These are phyloP conservation scores for Penicillium cataractarum DNA, from an alignment of 495 filamentous ascomycete species.

Conservation along the genomic window DNA sequence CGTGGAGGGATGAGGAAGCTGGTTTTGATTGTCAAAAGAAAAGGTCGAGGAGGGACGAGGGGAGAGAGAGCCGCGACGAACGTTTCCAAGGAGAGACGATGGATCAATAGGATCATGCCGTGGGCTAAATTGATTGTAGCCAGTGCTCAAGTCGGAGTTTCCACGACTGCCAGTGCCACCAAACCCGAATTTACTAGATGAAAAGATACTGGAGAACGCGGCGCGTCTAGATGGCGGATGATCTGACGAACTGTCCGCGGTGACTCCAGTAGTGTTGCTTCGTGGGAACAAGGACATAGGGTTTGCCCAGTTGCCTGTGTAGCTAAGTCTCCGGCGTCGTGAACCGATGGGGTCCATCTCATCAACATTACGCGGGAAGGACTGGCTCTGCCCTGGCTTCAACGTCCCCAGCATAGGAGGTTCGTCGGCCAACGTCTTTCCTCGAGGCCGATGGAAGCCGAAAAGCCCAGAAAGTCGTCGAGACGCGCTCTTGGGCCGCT, in stretches of 20 bases:
- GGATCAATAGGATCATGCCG: constrained; percentile 62
- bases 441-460: constrained; percentile 68
- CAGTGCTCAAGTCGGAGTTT: constrained; percentile 46
- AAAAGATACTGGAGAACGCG: constrained; percentile 52
- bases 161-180: constrained; percentile 46
- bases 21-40: constrained; percentile 67
- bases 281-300: constrained; percentile 59
- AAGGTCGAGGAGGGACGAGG: constrained; percentile 78
- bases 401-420: constrained; percentile 72
- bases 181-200: constrained; percentile 46
- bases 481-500: constrained; percentile 52
- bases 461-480: constrained; percentile 65
- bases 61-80: constrained; percentile 64
- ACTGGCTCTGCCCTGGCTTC: constrained; percentile 78
- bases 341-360: constrained; percentile 70
- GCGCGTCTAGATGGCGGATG: constrained; percentile 48
- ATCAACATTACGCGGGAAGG: constrained; percentile 73
- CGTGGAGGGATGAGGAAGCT: constrained; percentile 75
- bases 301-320: constrained; percentile 63
- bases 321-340: constrained; percentile 64
- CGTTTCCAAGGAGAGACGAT: constrained; percentile 54
- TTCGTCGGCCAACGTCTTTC: constrained; percentile 70
- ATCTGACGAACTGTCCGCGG: constrained; percentile 49
- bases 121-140: constrained; percentile 66
- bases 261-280: constrained; percentile 44